These are phyloP conservation scores for Basipetospora chlamydospora DNA, from an alignment of 2,329 filamentous ascomycete genomes.

Conservation along the genomic window DNA sequence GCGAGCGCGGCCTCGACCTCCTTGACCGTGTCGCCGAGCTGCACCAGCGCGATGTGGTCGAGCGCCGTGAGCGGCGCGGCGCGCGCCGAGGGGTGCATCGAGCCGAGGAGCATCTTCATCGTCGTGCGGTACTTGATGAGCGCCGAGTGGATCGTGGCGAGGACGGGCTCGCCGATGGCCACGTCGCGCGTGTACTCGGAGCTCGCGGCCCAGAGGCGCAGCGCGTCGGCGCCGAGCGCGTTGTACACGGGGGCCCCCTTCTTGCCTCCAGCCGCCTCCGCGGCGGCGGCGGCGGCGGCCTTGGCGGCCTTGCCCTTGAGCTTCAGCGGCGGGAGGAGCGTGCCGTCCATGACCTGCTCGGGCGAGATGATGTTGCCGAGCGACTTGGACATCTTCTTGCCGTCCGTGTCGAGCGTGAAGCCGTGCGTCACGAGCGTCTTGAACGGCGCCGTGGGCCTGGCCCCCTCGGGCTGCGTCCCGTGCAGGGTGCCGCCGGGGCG, in stretches of 20 bases:
- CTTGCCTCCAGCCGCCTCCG: not conserved
- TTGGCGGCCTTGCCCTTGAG: conserved; percentile 33
- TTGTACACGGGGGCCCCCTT: conserved; percentile 44
- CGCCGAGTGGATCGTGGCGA: conserved; percentile 61
- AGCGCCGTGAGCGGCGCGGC: conserved; percentile 38
- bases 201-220: conserved; percentile 82
- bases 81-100: conserved; percentile 41
- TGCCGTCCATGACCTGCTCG: conserved; percentile 70
- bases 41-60: conserved; percentile 65
- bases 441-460: conserved; percentile 55
- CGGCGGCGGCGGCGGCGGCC: not conserved
- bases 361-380: conserved; percentile 79
- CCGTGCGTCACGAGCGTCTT: conserved; percentile 87
- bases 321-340: conserved; percentile 57
- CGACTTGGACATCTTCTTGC: conserved; percentile 99
- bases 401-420: conserved; percentile 76
- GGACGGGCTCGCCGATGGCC: conserved; percentile 60
- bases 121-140: conserved; percentile 81
- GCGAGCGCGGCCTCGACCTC: conserved; percentile 52
- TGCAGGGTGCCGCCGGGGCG: not conserved
- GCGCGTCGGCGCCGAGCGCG: conserved; percentile 68
- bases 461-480: not conserved
- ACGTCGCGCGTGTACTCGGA: conserved; percentile 87
- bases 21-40: conserved; percentile 51
- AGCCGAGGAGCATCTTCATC: conserved; percentile 80